Conservation (phyloP, 2,329 filamentous ascomycete genomes). For the Periconia sp. region DNA sequence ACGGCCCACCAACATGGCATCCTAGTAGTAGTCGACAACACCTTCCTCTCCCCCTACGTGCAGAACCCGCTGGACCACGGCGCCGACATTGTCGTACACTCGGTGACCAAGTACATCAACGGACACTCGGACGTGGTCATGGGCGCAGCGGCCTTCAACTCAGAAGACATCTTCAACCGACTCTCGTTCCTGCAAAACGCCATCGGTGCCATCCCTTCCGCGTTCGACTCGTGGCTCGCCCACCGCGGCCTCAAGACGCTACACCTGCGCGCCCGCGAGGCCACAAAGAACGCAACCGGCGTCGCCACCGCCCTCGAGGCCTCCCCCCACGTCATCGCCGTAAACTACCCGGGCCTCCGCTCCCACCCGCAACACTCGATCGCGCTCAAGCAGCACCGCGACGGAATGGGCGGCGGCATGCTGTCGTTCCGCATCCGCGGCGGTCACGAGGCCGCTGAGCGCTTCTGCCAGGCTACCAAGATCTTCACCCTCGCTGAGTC, state of each 20-base stretch:
- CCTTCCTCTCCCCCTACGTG: conserved; percentile 93
- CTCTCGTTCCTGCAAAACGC: conserved; percentile 95
- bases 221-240: conserved; percentile 97
- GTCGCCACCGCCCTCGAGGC: conserved; percentile 77
- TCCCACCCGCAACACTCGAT: conserved; percentile 86
- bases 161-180: conserved; percentile 71
- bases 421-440: conserved; percentile 92
- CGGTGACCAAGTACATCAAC: conserved; percentile 99
- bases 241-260: conserved; percentile 96
- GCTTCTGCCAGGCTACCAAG: conserved; percentile 85
- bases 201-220: conserved; percentile 89
- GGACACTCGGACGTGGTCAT: conserved; percentile 96
- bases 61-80: conserved; percentile 95
- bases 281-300: conserved; percentile 75
- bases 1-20: conserved; percentile 86
- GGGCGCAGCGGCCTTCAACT: conserved; percentile 96
- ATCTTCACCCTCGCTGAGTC: conserved; percentile 94
- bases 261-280: conserved; percentile 86
- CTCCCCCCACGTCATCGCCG: conserved; percentile 79
- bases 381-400: conserved; percentile 85
- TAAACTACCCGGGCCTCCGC: conserved; percentile 92
- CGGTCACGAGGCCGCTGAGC: conserved; percentile 80
- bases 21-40: conserved; percentile 98
- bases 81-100: conserved; percentile 95
- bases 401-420: conserved; percentile 96